Evolutionary conservation across 805 yeast genomes (phyloP).

Genomic region (Barnettozyma wickerhamii): DNA sequence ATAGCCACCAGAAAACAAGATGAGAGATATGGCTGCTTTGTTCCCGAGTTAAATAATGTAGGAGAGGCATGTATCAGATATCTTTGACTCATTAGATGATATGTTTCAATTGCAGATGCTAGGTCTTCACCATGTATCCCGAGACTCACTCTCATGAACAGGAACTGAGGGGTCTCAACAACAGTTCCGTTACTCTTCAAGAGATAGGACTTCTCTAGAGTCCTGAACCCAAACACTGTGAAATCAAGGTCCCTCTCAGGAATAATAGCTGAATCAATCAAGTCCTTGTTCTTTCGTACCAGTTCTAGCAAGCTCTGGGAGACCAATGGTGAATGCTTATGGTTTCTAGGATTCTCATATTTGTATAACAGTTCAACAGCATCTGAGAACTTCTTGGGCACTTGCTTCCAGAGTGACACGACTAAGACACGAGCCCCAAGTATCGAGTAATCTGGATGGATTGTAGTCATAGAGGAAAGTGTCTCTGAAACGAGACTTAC

Average conservation of each 20-base stretch:
- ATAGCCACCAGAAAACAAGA: constrained; percentile 90
- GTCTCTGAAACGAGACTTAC: constrained; percentile 89
- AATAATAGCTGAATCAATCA: constrained; percentile 67
- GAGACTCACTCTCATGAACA: constrained; percentile 86
- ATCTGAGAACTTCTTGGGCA: constrained; percentile 77
- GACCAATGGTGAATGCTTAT: constrained; percentile 53
- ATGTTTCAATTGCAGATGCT: constrained; percentile 71
- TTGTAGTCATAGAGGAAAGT: constrained; percentile 94
- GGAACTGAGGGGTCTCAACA: constrained; percentile 88
- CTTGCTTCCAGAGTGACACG: constrained; percentile 89
- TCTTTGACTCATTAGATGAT: constrained; percentile 79
- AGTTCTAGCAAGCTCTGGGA: constrained; percentile 58
- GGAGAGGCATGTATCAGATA: constrained; percentile 95
- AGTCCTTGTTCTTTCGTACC: constrained; percentile 60
- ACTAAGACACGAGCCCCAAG: constrained; percentile 96
- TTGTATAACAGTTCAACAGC: constrained; percentile 68
- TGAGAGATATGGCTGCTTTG: constrained; percentile 78
- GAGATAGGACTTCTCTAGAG: constrained; percentile 82
- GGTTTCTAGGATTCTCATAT: constrained; percentile 79
- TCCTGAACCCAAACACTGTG: constrained; percentile 86
- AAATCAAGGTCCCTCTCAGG: constrained; percentile 74
- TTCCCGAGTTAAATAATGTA: constrained; percentile 93
- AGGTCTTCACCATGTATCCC: constrained; percentile 81
- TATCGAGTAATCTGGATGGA: constrained; percentile 94
- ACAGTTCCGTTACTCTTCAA: constrained; percentile 57